Conservation (phyloP, 768 basidiomycete genomes). For the Tubosaeta brunneosetosa region DNA sequence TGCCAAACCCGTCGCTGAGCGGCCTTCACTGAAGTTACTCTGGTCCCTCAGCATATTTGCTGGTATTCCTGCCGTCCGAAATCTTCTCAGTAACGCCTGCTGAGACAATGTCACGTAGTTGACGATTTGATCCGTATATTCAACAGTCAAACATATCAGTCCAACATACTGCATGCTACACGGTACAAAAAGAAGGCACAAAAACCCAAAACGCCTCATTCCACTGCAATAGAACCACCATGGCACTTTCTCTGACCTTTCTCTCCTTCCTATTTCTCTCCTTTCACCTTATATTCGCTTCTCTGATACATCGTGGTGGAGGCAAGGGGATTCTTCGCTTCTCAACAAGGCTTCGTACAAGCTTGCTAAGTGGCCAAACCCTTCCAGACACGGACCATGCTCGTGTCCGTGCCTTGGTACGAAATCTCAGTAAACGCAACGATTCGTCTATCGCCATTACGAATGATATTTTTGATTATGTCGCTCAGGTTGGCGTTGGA, state of each 20-base stretch:
- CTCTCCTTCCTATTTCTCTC: neutral
- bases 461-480: constrained; percentile 22
- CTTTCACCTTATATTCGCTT: neutral
- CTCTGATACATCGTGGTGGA: neutral
- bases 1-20: too few species aligned
- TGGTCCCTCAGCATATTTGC: too few species aligned
- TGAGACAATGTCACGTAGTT: too few species aligned
- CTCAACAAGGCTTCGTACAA: neutral
- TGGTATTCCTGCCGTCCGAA: too few species aligned
- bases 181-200: neutral
- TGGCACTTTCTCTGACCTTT: neutral
- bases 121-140: too few species aligned
- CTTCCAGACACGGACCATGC: constrained; percentile 18
- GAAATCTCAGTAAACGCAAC: constrained; percentile 8
- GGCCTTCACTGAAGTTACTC: too few species aligned
- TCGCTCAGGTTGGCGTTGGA: constrained; percentile 25
- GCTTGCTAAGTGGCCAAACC: neutral
- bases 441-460: constrained; percentile 2
- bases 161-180: too few species aligned
- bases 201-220: neutral
- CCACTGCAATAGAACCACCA: neutral
- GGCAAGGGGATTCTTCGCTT: neutral
- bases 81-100: too few species aligned
- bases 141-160: too few species aligned
- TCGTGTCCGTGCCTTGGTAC: constrained; percentile 15